These are phyloP conservation scores for Penicillium sp. DNA, from an alignment of 2,329 filamentous ascomycete species.

Conservation along the genomic window DNA sequence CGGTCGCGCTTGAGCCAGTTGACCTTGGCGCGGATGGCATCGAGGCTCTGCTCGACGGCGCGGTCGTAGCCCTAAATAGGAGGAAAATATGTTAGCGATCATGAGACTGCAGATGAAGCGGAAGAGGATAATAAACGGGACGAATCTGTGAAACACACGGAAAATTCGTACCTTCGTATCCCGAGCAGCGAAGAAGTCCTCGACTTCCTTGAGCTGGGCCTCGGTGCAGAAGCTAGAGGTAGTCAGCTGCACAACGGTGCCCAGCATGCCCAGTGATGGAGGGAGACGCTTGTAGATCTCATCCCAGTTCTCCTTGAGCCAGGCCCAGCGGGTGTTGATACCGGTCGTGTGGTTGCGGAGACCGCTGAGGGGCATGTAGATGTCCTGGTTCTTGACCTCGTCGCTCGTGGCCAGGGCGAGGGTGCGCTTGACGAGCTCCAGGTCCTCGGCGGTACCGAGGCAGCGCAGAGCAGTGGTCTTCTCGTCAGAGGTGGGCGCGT, in stretches of 20 bases:
- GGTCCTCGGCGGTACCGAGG: constrained; percentile 71
- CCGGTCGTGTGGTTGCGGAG: constrained; percentile 72
- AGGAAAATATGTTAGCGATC: constrained; percentile 10
- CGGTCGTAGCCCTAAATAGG: constrained; percentile 65
- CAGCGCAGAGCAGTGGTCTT: constrained; percentile 84
- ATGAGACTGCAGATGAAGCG: background rate
- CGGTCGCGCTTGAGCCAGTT: constrained; percentile 73
- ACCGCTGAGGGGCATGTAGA: constrained; percentile 80
- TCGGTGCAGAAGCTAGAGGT: constrained; percentile 73
- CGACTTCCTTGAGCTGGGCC: constrained; percentile 68
- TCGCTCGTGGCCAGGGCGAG: constrained; percentile 68
- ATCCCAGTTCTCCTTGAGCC: constrained; percentile 88
- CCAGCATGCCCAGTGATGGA: constrained; percentile 79
- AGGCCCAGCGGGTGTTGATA: constrained; percentile 72
- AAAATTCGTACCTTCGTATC: constrained; percentile 62
- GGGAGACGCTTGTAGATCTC: constrained; percentile 73
- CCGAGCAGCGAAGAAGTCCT: constrained; percentile 74
- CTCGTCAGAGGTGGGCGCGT: constrained; percentile 73
- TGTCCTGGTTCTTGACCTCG: constrained; percentile 88
- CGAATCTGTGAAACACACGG: background rate
- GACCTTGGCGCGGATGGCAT: constrained; percentile 77
- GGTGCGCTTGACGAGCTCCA: constrained; percentile 75
- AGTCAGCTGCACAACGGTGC: constrained; percentile 74
- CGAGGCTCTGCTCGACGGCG: constrained; percentile 81
- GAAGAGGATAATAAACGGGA: no score